Conservation (phyloP, 805 yeast genomes). For the Candida montana region DNA sequence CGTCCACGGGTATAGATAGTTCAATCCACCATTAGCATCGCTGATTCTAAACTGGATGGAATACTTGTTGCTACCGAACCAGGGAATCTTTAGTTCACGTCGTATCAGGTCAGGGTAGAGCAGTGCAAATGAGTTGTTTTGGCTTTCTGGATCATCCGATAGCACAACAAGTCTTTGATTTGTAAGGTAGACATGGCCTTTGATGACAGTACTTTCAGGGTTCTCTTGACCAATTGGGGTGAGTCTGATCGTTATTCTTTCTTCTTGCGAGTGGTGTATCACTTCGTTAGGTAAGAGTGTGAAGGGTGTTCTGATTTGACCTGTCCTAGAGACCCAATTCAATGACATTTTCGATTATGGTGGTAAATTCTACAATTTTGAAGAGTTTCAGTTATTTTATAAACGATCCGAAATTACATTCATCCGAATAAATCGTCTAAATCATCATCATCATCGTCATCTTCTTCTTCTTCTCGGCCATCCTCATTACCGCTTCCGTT, state of each 20-base stretch:
- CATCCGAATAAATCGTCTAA: slow-evolving; percentile 28
- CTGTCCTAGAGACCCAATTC: slow-evolving; percentile 25
- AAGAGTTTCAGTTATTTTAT: no score
- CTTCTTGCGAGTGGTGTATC: slow-evolving; percentile 15
- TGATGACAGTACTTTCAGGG: slow-evolving; percentile 18
- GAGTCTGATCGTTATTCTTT: slow-evolving; percentile 11
- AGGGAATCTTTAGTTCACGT: slow-evolving; percentile 40
- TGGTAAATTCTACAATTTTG: no score
- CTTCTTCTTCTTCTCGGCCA: slow-evolving; percentile 28
- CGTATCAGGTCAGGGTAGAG: slow-evolving; percentile 28
- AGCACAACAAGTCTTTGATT: slow-evolving; percentile 36
- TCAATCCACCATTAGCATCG: slow-evolving; percentile 29
- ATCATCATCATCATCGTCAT: slow-evolving; percentile 22
- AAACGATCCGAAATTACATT: neutral
- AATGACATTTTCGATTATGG: slow-evolving; percentile 22
- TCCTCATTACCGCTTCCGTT: slow-evolving; percentile 29
- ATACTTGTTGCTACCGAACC: slow-evolving; percentile 52
- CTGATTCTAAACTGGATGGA: slow-evolving; percentile 35
- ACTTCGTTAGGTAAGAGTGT: slow-evolving; percentile 23
- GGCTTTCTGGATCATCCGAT: slow-evolving; percentile 5
- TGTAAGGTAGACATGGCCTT: slow-evolving; percentile 38
- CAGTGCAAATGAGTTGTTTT: slow-evolving; percentile 32
- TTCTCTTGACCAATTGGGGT: slow-evolving; percentile 19
- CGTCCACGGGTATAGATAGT: slow-evolving; percentile 32
- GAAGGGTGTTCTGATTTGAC: slow-evolving; percentile 16